These are phyloP conservation scores for Triticum dicoccoides DNA, from an alignment of 176 grass and related monocot genomes.

Conservation along the genomic window DNA sequence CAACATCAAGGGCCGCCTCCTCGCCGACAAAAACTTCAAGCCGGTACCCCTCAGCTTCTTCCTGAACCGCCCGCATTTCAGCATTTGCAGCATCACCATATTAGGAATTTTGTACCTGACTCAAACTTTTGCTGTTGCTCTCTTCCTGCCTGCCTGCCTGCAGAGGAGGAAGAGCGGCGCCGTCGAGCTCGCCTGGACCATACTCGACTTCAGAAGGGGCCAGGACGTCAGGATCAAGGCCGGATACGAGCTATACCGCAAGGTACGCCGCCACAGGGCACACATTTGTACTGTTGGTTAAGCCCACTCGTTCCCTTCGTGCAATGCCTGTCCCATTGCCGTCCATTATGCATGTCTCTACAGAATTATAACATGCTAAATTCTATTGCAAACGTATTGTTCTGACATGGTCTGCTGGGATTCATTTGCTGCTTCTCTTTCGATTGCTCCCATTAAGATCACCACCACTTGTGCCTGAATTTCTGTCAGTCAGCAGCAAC, in stretches of 20 bases:
- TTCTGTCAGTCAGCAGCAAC: not conserved
- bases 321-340: not conserved
- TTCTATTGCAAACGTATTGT: not conserved
- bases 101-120: not conserved
- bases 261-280: conserved; percentile 34
- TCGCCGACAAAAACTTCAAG: conserved; percentile 55
- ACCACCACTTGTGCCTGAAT: not conserved
- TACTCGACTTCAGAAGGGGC: conserved; percentile 67
- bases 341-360: not conserved
- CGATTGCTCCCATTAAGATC: not conserved
- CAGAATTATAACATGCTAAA: not conserved
- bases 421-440: not conserved
- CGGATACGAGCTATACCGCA: conserved; percentile 59
- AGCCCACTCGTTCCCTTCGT: not conserved
- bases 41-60: conserved; percentile 24
- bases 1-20: conserved; percentile 57
- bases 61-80: not conserved
- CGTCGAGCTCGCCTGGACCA: conserved; percentile 70
- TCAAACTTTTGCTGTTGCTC: not conserved
- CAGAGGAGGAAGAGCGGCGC: conserved; percentile 51
- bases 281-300: not conserved
- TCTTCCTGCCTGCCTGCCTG: too few species aligned
- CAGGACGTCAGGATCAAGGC: conserved; percentile 94
- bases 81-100: too few species aligned
- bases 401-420: not conserved